Evolutionary conservation across 768 basidiomycete species (phyloP).

Genomic region (Coprinellus aureogranulatus): DNA sequence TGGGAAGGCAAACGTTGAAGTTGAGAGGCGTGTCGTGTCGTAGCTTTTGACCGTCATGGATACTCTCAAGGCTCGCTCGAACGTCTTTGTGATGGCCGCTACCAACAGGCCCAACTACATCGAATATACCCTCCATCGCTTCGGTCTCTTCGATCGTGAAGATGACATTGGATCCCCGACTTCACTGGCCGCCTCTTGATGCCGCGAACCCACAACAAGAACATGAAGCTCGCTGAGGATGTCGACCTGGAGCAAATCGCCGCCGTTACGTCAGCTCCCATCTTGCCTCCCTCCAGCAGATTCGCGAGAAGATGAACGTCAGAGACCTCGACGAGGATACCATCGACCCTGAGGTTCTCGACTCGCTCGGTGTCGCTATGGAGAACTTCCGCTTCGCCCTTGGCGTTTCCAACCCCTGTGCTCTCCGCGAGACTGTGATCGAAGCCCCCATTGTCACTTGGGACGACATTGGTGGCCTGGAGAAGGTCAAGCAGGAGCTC

Average conservation of each 20-base stretch:
- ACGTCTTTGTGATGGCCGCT: slow-evolving; percentile 99
- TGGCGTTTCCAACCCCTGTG: slow-evolving; percentile 95
- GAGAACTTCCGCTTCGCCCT: slow-evolving; percentile 99
- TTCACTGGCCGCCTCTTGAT: slow-evolving; percentile 99
- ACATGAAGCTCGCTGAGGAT: slow-evolving; percentile 97
- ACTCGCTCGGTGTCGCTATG: slow-evolving; percentile 98
- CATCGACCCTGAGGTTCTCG: slow-evolving; percentile 98
- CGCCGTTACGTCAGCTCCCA: slow-evolving; percentile 98
- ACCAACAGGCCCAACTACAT: slow-evolving; percentile 99
- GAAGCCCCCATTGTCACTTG: slow-evolving; percentile 98
- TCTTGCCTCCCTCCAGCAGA: slow-evolving; percentile 95
- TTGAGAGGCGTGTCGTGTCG: too few relatives aligned
- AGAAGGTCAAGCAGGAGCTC: slow-evolving; percentile 98
- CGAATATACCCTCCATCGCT: slow-evolving; percentile 96
- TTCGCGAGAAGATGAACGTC: slow-evolving; percentile 99
- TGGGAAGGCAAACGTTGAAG: too few relatives aligned
- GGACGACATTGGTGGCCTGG: slow-evolving; percentile 99
- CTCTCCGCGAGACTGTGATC: slow-evolving; percentile 97
- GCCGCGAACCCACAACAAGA: slow-evolving; percentile 98
- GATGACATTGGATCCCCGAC: slow-evolving; percentile 98
- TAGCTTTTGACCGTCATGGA: too few relatives aligned
- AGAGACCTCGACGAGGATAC: slow-evolving; percentile 97
- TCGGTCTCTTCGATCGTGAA: slow-evolving; percentile 99
- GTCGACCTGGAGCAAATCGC: slow-evolving; percentile 99
- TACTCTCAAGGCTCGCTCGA: too few relatives aligned